phyloP scores from a whole-genome alignment of 257 asterid genomes.

The Fraxinus americana region DNA sequence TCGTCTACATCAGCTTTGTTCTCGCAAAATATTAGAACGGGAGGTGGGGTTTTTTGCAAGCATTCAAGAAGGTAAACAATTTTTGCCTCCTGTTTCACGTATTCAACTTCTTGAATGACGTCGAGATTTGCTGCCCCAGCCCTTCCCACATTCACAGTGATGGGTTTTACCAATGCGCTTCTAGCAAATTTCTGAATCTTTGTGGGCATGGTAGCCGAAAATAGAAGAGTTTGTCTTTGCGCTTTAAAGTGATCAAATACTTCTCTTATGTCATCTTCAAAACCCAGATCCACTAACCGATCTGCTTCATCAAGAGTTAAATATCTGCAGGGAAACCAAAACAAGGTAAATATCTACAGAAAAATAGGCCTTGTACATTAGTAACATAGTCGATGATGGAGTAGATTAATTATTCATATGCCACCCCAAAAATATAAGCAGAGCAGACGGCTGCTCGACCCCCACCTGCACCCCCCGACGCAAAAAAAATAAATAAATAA shows the following conservation, averaged over 20 bases:
- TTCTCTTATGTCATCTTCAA: slow-evolving; percentile 89
- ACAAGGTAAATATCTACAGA: not conserved
- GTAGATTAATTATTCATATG: not conserved
- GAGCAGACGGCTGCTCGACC: not conserved
- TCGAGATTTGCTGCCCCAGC: slow-evolving; percentile 92
- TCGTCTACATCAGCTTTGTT: slow-evolving; percentile 82
- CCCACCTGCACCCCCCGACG: not conserved
- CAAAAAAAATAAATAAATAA: too few relatives aligned
- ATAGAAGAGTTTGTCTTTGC: slow-evolving; percentile 85
- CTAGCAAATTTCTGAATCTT: slow-evolving; percentile 81
- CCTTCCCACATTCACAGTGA: slow-evolving; percentile 79
- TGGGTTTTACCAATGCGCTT: slow-evolving; percentile 80
- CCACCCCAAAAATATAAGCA: not conserved
- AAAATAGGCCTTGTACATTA: not conserved
- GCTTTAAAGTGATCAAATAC: slow-evolving; percentile 89
- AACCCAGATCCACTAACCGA: slow-evolving; percentile 77
- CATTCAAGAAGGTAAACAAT: slow-evolving; percentile 82
- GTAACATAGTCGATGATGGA: not conserved
- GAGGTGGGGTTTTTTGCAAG: slow-evolving; percentile 80
- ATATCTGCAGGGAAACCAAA: slow-evolving; percentile 40
- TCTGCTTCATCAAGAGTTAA: slow-evolving; percentile 77
- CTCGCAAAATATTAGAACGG: slow-evolving; percentile 75
- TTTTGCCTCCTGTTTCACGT: slow-evolving; percentile 85
- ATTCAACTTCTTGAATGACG: slow-evolving; percentile 83
- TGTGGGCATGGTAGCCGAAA: slow-evolving; percentile 93